Conservation (phyloP, 129 eudicot genomes). For the Ambrosia trifida region DNA sequence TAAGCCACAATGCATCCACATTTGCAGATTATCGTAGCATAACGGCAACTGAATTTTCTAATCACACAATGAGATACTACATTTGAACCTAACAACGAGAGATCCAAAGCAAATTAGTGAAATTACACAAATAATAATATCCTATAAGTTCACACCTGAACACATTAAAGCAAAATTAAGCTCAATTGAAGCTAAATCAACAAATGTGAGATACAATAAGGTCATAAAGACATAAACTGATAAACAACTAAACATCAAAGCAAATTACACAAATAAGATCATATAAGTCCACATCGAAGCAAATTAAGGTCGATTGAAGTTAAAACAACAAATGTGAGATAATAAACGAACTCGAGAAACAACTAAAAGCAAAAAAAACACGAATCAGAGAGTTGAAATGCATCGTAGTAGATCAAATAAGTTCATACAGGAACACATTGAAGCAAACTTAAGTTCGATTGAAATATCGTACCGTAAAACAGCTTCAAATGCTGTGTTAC, state of each 20-base stretch:
- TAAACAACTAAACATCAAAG: not conserved
- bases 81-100: slow-evolving; percentile 27
- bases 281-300: not conserved
- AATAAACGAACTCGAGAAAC: slow-evolving; percentile 11
- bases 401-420: not conserved
- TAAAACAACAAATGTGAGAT: slow-evolving; percentile 9
- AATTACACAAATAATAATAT: slow-evolving; percentile 1
- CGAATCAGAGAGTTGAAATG: slow-evolving; percentile 9
- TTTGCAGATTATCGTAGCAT: not conserved
- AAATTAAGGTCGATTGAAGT: slow-evolving; percentile 15
- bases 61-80: slow-evolving; percentile 21
- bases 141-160: not conserved
- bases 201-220: not conserved
- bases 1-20: slow-evolving; percentile 21
- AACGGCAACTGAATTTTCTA: slow-evolving; percentile 15
- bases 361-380: slow-evolving; percentile 10
- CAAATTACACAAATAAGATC: slow-evolving; percentile 7
- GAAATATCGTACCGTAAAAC: slow-evolving; percentile 10
- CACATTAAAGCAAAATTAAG: slow-evolving; percentile 21
- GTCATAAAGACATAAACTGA: no score
- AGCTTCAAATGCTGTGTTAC: not conserved
- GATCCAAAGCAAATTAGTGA: slow-evolving; percentile 27
- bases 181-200: slow-evolving; percentile 4
- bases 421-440: slow-evolving; percentile 12
- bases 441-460: slow-evolving; percentile 13